phyloP scores from a whole-genome alignment of 1,139 yeast species.

The Suhomyces taliae region DNA sequence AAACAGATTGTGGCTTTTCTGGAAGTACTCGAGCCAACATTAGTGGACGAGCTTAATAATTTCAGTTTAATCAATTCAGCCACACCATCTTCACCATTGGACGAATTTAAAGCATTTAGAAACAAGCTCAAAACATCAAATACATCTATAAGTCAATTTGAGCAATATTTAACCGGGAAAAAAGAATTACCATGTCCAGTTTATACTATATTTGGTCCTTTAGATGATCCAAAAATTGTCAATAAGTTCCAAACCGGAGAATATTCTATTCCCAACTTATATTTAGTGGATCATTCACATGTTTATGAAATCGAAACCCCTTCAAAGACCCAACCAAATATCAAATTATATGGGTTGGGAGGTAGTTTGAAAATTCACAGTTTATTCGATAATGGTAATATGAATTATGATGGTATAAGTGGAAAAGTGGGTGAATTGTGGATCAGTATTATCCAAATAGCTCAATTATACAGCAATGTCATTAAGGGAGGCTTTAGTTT shows the following conservation, averaged over 20 bases:
- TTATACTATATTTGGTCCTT: constrained; percentile 72
- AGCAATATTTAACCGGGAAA: constrained; percentile 50
- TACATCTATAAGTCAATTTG: constrained; percentile 54
- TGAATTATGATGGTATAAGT: constrained; percentile 20
- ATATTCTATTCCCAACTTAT: constrained; percentile 55
- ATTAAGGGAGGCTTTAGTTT: constrained; percentile 3
- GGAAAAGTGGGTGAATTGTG: constrained; percentile 78
- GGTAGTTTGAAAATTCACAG: constrained; percentile 69
- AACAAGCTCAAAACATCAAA: constrained; percentile 17
- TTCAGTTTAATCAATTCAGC: constrained; percentile 37
- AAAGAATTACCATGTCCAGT: constrained; percentile 58
- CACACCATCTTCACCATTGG: background rate
- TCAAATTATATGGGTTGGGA: constrained; percentile 68
- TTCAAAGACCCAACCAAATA: constrained; percentile 38
- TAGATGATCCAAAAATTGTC: constrained; percentile 70
- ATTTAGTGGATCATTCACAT: constrained; percentile 59
- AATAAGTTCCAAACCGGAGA: constrained; percentile 58
- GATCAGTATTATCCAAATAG: constrained; percentile 71
- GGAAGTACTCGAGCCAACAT: constrained; percentile 52
- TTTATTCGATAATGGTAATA: constrained; percentile 65
- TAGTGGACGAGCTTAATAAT: constrained; percentile 48
- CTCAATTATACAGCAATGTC: constrained; percentile 41
- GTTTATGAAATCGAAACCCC: constrained; percentile 40
- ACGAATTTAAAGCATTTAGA: constrained; percentile 5
- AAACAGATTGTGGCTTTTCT: constrained; percentile 72